phyloP scores from a whole-genome alignment of 2,329 filamentous ascomycete genomes.

The Penicillium sp. region DNA sequence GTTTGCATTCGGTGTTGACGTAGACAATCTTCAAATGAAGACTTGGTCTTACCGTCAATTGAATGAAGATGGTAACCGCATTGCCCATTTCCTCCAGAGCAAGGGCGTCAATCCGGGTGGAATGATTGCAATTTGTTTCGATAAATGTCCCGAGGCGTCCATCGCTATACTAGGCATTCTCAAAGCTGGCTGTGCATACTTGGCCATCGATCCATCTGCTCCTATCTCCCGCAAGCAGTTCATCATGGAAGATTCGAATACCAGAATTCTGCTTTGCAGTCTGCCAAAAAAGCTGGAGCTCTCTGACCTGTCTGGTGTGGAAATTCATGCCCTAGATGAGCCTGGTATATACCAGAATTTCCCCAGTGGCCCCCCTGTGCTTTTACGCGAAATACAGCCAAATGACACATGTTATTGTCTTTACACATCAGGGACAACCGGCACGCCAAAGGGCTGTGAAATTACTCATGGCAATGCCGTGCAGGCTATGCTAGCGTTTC shows the following conservation, averaged over 20 bases:
- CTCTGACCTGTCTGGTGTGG: conserved; percentile 30
- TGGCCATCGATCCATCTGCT: conserved; percentile 75
- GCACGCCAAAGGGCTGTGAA: conserved; percentile 82
- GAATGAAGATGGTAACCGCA: conserved; percentile 67
- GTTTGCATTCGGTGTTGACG: conserved; percentile 63
- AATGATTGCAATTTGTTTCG: conserved; percentile 75
- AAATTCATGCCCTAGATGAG: conserved; percentile 51
- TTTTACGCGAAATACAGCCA: conserved; percentile 40
- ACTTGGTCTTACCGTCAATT: conserved; percentile 76
- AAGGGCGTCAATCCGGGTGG: conserved; percentile 55
- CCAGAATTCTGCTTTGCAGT: conserved; percentile 63
- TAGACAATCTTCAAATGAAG: conserved; percentile 46
- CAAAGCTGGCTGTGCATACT: conserved; percentile 78
- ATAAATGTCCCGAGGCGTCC: conserved; percentile 82
- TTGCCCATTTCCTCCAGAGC: conserved; percentile 64
- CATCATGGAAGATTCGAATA: conserved; percentile 72
- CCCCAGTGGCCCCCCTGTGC: conserved; percentile 33
- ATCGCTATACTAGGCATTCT: conserved; percentile 79
- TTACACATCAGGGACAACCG: conserved; percentile 86
- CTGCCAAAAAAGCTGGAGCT: conserved; percentile 45
- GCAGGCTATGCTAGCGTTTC: conserved; percentile 86
- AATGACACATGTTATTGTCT: conserved; percentile 75
- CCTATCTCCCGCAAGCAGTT: conserved; percentile 73
- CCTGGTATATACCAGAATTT: conserved; percentile 35
- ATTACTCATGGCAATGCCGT: conserved; percentile 87